Conservation (phyloP, 192 early-diverging fungal species). For the Umbelopsis isabellina region DNA sequence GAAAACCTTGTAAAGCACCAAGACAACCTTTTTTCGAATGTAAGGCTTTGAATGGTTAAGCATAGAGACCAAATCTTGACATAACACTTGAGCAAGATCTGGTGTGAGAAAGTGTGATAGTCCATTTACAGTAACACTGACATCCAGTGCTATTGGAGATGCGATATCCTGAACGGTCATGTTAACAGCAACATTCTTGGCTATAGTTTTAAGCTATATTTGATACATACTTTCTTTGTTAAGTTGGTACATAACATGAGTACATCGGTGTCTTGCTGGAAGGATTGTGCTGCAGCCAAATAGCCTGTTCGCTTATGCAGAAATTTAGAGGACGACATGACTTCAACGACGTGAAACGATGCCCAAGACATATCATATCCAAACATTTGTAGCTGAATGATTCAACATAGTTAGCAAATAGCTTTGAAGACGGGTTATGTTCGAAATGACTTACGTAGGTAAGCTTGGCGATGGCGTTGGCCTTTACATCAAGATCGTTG, state of each 20-base stretch:
- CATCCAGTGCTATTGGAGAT: conserved; percentile 80
- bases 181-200: neutral
- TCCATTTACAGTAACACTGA: conserved; percentile 89
- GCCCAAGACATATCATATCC: conserved; percentile 99
- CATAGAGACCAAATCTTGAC: conserved; percentile 84
- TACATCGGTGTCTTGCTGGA: conserved; percentile 92
- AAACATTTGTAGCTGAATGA: conserved; percentile 86
- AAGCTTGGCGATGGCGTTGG: conserved; percentile 87
- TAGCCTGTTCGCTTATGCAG: conserved; percentile 91
- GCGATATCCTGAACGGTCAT: conserved; percentile 72
- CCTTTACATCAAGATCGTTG: conserved; percentile 87
- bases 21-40: conserved; percentile 88
- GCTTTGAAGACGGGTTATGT: neutral
- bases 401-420: conserved; percentile 20
- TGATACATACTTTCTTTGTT: conserved; percentile 82
- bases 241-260: conserved; percentile 96
- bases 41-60: conserved; percentile 92
- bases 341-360: conserved; percentile 93
- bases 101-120: conserved; percentile 91
- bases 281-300: conserved; percentile 86
- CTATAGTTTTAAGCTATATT: neutral
- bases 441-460: conserved; percentile 57
- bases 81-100: conserved; percentile 87
- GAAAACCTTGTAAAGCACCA: conserved; percentile 88
- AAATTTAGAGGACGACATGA: conserved; percentile 91